Evolutionary conservation across 768 basidiomycete species (phyloP).

Genomic region (Russula foetens): DNA sequence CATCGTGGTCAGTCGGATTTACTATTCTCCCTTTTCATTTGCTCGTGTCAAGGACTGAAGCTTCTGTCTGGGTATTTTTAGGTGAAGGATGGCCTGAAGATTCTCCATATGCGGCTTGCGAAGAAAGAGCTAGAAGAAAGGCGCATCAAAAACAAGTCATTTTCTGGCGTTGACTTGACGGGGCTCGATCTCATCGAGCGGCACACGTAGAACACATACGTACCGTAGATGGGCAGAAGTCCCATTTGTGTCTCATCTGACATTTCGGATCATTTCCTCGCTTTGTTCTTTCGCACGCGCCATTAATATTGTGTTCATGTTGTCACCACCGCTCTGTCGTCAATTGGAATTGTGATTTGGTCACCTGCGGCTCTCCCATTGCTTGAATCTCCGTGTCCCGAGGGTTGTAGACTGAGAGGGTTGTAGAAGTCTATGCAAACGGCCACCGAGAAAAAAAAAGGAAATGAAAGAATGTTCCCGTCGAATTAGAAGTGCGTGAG

Average conservation of each 20-base stretch:
- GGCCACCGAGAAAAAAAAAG: no score
- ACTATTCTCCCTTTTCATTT: no score
- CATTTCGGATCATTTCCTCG: no score
- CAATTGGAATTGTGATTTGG: not conserved
- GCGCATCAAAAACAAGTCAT: conserved; percentile 59
- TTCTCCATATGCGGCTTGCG: conserved; percentile 60
- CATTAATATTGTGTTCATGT: no score
- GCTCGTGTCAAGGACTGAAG: no score
- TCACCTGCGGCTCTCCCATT: not conserved
- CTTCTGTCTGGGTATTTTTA: no score
- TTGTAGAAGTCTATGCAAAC: no score
- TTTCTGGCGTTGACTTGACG: conserved; percentile 59
- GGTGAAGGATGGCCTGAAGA: conserved; percentile 60
- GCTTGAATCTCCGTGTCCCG: not conserved
- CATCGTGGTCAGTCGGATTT: conserved; percentile 39
- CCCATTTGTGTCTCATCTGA: no score
- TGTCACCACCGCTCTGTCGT: not conserved
- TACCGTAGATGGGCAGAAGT: no score
- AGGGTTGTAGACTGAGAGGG: not conserved
- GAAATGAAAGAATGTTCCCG: no score
- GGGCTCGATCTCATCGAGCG: conserved; percentile 53
- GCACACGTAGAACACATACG: not conserved
- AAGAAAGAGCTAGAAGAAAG: conserved; percentile 67
- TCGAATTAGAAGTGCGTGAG: not conserved
- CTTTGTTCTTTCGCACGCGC: no score